phyloP scores from a whole-genome alignment of 2,329 filamentous ascomycete genomes.

The Neopestalotiopsis sp. region DNA sequence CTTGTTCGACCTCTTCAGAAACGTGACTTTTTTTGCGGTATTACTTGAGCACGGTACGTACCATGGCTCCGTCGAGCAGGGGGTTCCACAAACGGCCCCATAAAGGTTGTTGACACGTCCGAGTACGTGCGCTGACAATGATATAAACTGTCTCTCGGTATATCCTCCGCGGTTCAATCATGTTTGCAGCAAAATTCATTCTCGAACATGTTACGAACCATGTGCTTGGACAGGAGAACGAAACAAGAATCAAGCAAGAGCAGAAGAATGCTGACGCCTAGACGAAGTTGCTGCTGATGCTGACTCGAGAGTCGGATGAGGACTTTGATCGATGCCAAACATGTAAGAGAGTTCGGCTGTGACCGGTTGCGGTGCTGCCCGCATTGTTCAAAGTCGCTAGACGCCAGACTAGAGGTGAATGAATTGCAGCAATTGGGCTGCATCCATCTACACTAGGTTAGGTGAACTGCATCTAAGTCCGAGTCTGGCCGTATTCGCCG shows the following conservation, averaged over 20 bases:
- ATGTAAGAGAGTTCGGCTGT: not conserved
- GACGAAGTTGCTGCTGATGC: not conserved
- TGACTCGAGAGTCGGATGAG: not conserved
- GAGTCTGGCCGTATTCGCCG: no score
- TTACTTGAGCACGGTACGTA: not conserved
- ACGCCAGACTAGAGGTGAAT: not conserved
- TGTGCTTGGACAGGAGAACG: not conserved
- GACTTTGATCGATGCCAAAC: not conserved
- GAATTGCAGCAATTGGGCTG: not conserved
- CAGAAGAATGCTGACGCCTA: no score
- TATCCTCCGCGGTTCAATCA: no score
- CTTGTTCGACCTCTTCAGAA: not conserved
- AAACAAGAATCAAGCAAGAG: not conserved
- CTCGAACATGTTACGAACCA: not conserved
- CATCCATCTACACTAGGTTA: not conserved
- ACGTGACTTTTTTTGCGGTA: not conserved
- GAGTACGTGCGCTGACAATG: not conserved
- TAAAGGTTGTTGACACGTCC: not conserved
- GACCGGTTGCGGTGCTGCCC: slow-evolving; percentile 7
- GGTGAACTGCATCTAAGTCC: not conserved
- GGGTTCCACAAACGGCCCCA: not conserved
- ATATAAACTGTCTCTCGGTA: not conserved
- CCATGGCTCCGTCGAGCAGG: not conserved
- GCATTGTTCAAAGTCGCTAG: not conserved
- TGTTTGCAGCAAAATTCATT: no score